Base-by-base conservation (phyloP, 371 early-diverging fungal species). In the Quaeritorhiza haematococci region DNA sequence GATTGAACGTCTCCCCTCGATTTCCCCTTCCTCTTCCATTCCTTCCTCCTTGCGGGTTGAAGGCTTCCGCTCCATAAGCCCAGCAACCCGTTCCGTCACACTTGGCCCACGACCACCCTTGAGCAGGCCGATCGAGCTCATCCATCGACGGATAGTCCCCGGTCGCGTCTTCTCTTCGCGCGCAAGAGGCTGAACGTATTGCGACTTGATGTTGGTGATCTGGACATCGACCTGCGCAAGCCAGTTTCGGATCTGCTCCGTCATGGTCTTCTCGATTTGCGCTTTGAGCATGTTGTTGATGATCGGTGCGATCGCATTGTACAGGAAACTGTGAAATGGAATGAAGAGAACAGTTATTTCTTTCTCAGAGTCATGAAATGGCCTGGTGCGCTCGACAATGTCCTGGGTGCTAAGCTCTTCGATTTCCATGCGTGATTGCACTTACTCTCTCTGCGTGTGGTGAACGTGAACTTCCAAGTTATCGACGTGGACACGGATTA, bases 401-500 rank as follows among this genome's bases (percentile, higher is more conserved):
- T 6, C 28, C 7, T 8, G 33, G 50, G n/a, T 43, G 0, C 35
- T 10, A n/a, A 38, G 38, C 27, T 45, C 56, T 1, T 17, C 23
- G 6, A 53, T 19, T 35, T 51, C 7, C 28, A 34, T 6, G 34
- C n/a, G n/a, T 15, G 6, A 15, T 27, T 19, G 34, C 13, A 43
- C 65, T 66, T 67, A 79, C 69, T 76, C 67, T 46, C 74, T 70
- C 32, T 64, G 65, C 24, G 78, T 72, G 10, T 69, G 48, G 3
- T 78, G 68, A 30, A 83, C 71, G 10, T 72, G 64, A 55, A 85
- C 60, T 33, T 74, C 66, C 35, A 85, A 64, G 15, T 76, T 51
- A 19, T 83, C 80, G 23, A 83, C 48, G 35, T 69, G 54, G 66
- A 76, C 44, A 49, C 66, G 30, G 55, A 83, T 55, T 48, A 67